phyloP scores from a whole-genome alignment of 2,329 filamentous ascomycete species.

The Cladosporium oxysporum region DNA sequence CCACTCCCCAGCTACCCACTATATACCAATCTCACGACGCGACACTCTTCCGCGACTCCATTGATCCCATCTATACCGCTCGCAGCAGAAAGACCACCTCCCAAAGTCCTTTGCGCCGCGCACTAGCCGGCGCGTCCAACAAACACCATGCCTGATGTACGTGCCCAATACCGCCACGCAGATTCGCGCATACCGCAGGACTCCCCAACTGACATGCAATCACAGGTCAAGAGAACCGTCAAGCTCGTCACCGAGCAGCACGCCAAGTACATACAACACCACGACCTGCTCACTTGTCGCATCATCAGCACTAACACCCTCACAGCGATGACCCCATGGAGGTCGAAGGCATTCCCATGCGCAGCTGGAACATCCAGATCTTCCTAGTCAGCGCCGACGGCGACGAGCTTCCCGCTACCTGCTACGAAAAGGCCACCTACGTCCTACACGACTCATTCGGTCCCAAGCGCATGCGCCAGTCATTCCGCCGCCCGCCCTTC shows the following conservation, averaged over 20 bases:
- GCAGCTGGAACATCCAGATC: conserved; percentile 86
- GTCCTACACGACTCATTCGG: conserved; percentile 93
- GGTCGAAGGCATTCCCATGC: conserved; percentile 86
- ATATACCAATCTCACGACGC: conserved; percentile 1
- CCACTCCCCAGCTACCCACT: not conserved
- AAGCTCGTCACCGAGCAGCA: conserved; percentile 92
- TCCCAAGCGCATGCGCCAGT: conserved; percentile 70
- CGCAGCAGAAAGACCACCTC: not conserved
- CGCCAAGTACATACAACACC: conserved; percentile 63
- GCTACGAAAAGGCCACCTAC: conserved; percentile 92
- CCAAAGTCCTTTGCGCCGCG: conserved; percentile 18
- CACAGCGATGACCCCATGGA: conserved; percentile 75
- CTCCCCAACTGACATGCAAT: conserved; percentile 17
- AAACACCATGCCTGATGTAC: conserved; percentile 42
- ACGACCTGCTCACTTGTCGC: conserved; percentile 16
- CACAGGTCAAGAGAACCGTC: conserved; percentile 78
- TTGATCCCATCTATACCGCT: not conserved
- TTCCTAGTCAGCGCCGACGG: conserved; percentile 83
- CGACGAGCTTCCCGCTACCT: conserved; percentile 76
- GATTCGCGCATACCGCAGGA: not conserved
- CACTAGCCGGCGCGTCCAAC: conserved; percentile 14
- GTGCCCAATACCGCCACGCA: conserved; percentile 20
- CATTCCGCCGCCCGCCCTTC: conserved; percentile 84
- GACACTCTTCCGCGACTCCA: conserved; percentile 5
- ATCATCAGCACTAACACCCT: conserved; percentile 23